Conservation (phyloP, 2,329 filamentous ascomycete species). For the Plenodomus lindquistii region DNA sequence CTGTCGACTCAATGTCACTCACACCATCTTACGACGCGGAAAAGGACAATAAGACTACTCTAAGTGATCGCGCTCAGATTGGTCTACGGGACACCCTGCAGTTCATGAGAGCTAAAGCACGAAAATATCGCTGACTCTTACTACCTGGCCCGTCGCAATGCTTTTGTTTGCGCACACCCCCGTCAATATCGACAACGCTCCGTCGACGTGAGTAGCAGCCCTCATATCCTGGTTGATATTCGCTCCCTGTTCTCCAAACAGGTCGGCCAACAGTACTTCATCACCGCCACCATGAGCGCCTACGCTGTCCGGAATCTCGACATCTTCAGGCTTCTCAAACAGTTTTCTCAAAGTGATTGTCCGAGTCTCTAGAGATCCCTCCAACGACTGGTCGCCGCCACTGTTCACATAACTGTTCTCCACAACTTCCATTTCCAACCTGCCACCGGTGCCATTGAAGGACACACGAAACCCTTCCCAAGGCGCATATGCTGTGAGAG, state of each 20-base stretch:
- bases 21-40: no score
- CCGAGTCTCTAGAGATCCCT: slow-evolving; percentile 58
- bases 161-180: slow-evolving; percentile 64
- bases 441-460: slow-evolving; percentile 63
- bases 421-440: slow-evolving; percentile 64
- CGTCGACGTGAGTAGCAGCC: slow-evolving; percentile 63
- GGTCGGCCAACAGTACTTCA: slow-evolving; percentile 58
- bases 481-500: slow-evolving; percentile 63
- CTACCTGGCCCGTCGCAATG: slow-evolving; percentile 60
- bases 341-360: slow-evolving; percentile 57
- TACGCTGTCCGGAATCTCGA: slow-evolving; percentile 56
- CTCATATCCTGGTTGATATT: slow-evolving; percentile 54
- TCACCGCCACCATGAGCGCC: slow-evolving; percentile 67
- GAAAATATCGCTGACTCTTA: slow-evolving; percentile 58
- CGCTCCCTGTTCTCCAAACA: slow-evolving; percentile 59
- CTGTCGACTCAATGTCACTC: not conserved
- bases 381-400: slow-evolving; percentile 60
- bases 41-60: no score
- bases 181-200: slow-evolving; percentile 62
- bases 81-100: not conserved
- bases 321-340: slow-evolving; percentile 61
- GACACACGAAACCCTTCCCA: slow-evolving; percentile 64
- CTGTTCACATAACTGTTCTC: slow-evolving; percentile 64
- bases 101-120: slow-evolving; percentile 5
- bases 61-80: no score